Conservation (phyloP, 768 basidiomycete genomes). For the Xerocomellus dryophilus region DNA sequence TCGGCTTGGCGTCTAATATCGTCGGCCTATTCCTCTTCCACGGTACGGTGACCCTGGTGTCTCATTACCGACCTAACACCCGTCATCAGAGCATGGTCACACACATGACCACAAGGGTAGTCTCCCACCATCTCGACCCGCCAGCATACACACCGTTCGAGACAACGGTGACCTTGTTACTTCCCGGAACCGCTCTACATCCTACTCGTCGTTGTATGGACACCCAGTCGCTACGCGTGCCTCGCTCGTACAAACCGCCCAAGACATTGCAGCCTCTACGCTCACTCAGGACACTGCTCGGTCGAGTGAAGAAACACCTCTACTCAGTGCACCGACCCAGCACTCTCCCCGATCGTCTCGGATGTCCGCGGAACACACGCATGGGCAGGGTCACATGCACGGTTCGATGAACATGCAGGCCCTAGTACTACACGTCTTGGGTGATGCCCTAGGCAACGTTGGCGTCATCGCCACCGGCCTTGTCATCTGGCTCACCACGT, state of each 20-base stretch:
- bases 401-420: constrained; percentile 99
- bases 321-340: constrained; percentile 29
- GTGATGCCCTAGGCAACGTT: constrained; percentile 96
- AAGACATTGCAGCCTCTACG: constrained; percentile 59
- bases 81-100: constrained; percentile 61
- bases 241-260: constrained; percentile 76
- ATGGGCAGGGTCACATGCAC: constrained; percentile 42
- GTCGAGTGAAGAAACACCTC: constrained; percentile 44
- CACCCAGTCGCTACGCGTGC: constrained; percentile 71
- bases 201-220: constrained; percentile 66
- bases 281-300: constrained; percentile 7
- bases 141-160: constrained; percentile 34
- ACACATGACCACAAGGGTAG: constrained; percentile 44
- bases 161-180: constrained; percentile 21
- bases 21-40: constrained; percentile 94
- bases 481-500: constrained; percentile 86
- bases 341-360: constrained; percentile 2
- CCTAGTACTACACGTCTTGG: constrained; percentile 88
- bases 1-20: constrained; percentile 89
- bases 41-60: constrained; percentile 46
- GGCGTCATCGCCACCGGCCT: constrained; percentile 96
- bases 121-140: constrained; percentile 36
- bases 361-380: constrained; percentile 18
- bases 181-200: constrained; percentile 37
- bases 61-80: constrained; percentile 7